Percentiles rank a stretch among this genome's conserved stretches.
Evolutionary conservation across 257 asterid genomes (phyloP).

Genomic region (Mitragyna speciosa): DNA sequence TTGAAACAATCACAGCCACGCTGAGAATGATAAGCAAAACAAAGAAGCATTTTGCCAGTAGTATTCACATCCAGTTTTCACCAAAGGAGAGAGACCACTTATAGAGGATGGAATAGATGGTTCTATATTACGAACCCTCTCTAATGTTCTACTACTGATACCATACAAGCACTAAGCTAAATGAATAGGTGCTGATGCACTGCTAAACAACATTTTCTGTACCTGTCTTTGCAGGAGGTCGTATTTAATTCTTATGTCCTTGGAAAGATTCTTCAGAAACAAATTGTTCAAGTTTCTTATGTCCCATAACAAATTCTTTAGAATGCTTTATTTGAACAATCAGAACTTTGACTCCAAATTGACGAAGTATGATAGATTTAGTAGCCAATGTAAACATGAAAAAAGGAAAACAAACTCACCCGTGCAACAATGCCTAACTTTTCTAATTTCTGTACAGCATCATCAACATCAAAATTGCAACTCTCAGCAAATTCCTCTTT

Average conservation of each 20-base stretch:
- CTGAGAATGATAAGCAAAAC: not conserved
- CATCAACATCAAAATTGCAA: conserved; percentile 90
- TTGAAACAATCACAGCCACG: not conserved
- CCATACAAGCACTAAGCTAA: not conserved
- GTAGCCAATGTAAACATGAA: too few species aligned
- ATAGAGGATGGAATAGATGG: not conserved
- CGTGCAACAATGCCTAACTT: conserved; percentile 80
- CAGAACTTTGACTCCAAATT: not conserved
- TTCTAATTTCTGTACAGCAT: conserved; percentile 88
- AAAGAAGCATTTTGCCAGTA: not conserved
- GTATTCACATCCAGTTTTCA: not conserved
- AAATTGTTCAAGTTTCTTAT: too few species aligned
- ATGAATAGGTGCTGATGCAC: not conserved
- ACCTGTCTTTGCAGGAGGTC: not conserved
- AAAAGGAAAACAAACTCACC: conserved; percentile 48
- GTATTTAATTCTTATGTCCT: not conserved
- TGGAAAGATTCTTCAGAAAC: too few species aligned
- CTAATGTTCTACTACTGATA: not conserved
- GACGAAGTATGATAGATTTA: too few species aligned
- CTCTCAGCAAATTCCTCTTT: conserved; percentile 82
- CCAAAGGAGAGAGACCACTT: not conserved
- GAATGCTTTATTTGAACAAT: not conserved
- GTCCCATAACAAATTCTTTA: not conserved
- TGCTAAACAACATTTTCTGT: not conserved
- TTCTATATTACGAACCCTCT: too few species aligned